phyloP scores from a whole-genome alignment of 1,139 yeast genomes.

The Yamadazyma jaroonii region DNA sequence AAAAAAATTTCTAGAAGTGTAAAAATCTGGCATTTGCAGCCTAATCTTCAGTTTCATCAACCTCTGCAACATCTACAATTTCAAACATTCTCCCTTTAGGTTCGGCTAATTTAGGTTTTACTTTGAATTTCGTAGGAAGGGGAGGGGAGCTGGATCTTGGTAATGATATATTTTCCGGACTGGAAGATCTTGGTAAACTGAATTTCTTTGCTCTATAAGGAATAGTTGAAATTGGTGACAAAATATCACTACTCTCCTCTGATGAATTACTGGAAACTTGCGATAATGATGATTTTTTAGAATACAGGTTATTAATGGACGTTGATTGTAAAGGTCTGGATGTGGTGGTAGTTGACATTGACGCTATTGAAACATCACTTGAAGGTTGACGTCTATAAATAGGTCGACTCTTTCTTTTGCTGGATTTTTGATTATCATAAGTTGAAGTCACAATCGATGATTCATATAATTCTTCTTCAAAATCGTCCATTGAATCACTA shows the following conservation, averaged over 20 bases:
- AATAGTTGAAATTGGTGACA: conserved; percentile 4
- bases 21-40: too few relatives aligned
- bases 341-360: conserved; percentile 31
- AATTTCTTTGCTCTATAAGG: conserved; percentile 2
- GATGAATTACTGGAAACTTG: conserved; percentile 41
- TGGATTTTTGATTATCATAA: conserved; percentile 8
- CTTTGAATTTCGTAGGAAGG: conserved; percentile 21
- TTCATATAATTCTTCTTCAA: conserved; percentile 29
- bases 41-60: conserved; percentile 13
- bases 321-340: conserved; percentile 7
- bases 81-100: conserved; percentile 9
- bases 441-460: conserved; percentile 15
- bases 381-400: conserved; percentile 31
- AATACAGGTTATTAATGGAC: conserved; percentile 11
- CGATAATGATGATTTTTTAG: conserved; percentile 28
- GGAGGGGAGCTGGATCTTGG: conserved; percentile 38
- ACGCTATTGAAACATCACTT: conserved; percentile 38
- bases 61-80: conserved; percentile 22
- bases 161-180: conserved; percentile 6
- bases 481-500: conserved; percentile 47
- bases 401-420: conserved; percentile 24
- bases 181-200: conserved; percentile 1
- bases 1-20: too few relatives aligned
- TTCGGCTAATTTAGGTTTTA: not conserved
- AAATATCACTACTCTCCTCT: conserved; percentile 28